Conservation (phyloP, 257 asterid genomes). For the Verbena officinalis region DNA sequence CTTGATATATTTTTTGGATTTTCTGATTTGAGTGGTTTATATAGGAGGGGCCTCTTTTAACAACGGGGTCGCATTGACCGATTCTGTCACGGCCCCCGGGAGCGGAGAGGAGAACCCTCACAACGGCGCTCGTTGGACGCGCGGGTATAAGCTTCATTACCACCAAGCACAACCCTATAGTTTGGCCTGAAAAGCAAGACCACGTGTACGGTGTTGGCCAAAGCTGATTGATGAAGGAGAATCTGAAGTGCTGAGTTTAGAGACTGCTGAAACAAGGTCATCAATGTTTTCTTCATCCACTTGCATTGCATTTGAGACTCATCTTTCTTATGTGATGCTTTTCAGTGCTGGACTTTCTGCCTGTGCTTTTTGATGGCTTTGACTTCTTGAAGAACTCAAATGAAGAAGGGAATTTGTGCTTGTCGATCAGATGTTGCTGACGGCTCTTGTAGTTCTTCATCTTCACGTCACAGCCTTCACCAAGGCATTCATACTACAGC, state of each 20-base stretch:
- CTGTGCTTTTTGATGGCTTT: constrained; percentile 77
- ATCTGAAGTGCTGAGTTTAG: constrained; percentile 77
- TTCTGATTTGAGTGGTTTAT: too few relatives aligned
- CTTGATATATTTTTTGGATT: too few relatives aligned
- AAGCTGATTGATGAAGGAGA: constrained; percentile 83
- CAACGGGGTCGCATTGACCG: too few relatives aligned
- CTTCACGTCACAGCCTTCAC: constrained; percentile 85
- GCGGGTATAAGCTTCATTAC: too few relatives aligned
- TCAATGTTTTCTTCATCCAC: constrained; percentile 74
- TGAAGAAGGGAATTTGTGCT: constrained; percentile 81
- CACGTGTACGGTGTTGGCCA: constrained; percentile 74
- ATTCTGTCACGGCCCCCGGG: too few relatives aligned
- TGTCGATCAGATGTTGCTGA: constrained; percentile 88
- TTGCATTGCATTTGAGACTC: constrained; percentile 63
- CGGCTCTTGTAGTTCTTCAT: constrained; percentile 88
- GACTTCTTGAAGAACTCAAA: constrained; percentile 87
- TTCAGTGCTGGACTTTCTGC: constrained; percentile 52
- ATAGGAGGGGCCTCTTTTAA: too few relatives aligned
- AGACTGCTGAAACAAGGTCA: constrained; percentile 77
- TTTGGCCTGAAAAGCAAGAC: constrained; percentile 64
- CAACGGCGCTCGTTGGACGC: too few relatives aligned
- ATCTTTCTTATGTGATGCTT: constrained; percentile 37
- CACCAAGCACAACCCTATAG: too few relatives aligned
- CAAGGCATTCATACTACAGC: constrained; percentile 88
- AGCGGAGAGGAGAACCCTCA: too few relatives aligned